Evolutionary conservation across 805 yeast genomes (phyloP), one percentile per base, ranked within the genome.

Genomic region (Candida corydali): DNA sequence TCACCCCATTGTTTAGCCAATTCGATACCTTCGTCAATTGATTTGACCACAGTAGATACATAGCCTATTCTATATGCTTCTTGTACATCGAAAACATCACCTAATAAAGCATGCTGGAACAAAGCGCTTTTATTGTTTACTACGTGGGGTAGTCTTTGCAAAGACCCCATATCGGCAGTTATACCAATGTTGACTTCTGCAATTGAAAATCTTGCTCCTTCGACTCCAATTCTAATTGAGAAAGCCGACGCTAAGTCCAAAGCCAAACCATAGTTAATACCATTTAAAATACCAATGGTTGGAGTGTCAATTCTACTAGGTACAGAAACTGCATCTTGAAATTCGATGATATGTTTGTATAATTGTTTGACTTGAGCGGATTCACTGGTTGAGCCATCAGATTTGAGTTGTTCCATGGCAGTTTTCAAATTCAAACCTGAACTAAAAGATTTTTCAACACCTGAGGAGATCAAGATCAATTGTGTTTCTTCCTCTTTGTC

Each of bases 111-210:
- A 32, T 76, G 57, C 46, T 80, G 83, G 52, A 70, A 71, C 42
- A 81, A 58, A 61, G 75, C 66, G 4, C 86, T 78, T 11, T 64
- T 58, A 52, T 80, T 80, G 29, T 70, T 70, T 14, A 72, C 70
- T 1, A 79, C 39, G 14, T 52, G 50, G 4, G 86, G 81, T 39
- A 82, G 50, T 51, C 91, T 67, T 57, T 84, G 89, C 40, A 84
- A 63, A 1, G 85, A 70, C 4, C 94, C 94, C 50, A 84, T 81
- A 53, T 85, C 93, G 1, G 93, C 88, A 26, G 85, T 73, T 52
- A 85, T 68, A 3, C 91, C 93, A 37, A 84, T 67, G 43, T 78
- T 75, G 41, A 83, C 77, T 58, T 84, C 94, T 39, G 82, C 74
- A 39, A 85, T 73, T 28, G 82, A 70, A 44, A 82, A 67, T 26